Percentiles rank a stretch among this genome's conserved stretches.
Conservation (phyloP, 768 basidiomycete species). For the Rhodosporidiobolus sp. region DNA sequence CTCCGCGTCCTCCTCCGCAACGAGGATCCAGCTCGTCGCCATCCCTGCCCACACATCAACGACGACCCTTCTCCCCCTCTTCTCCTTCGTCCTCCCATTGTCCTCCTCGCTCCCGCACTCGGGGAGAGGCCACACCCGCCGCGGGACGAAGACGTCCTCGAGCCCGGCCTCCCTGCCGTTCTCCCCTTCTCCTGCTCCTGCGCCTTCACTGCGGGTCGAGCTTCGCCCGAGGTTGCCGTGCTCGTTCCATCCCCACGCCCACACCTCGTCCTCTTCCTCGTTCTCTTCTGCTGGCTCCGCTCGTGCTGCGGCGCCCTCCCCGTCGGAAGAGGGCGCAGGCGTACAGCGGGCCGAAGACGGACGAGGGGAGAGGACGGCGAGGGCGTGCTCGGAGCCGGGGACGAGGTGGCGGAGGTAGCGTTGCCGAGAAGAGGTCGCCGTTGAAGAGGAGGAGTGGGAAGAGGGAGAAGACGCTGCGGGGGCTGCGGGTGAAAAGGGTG, state of each 20-base stretch:
- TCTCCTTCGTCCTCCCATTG: no score
- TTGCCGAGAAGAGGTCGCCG: background rate
- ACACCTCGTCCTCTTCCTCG: slow-evolving; percentile 54
- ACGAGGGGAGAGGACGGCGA: slow-evolving; percentile 48
- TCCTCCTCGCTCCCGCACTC: slow-evolving; percentile 9
- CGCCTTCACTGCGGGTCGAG: background rate
- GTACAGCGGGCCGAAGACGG: background rate
- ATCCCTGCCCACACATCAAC: slow-evolving; percentile 55
- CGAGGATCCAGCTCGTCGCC: slow-evolving; percentile 57
- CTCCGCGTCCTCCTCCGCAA: slow-evolving; percentile 17
- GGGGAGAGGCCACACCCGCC: slow-evolving; percentile 58
- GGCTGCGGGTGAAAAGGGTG: background rate
- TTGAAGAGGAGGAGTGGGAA: no score
- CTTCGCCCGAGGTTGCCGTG: slow-evolving; percentile 83
- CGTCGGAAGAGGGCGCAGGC: background rate
- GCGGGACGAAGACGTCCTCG: slow-evolving; percentile 56
- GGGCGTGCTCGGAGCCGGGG: slow-evolving; percentile 83
- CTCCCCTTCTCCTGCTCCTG: background rate
- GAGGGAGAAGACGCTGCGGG: background rate
- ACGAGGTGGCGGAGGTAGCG: slow-evolving; percentile 50
- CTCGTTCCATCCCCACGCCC: slow-evolving; percentile 98
- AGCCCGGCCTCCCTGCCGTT: background rate
- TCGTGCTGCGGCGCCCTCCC: background rate
- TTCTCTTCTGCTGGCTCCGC: background rate
- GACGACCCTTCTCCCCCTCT: slow-evolving; percentile 5